These are phyloP conservation scores for Zasmidium citrigriseum DNA, from an alignment of 2,329 filamentous ascomycete genomes.

Conservation along the genomic window DNA sequence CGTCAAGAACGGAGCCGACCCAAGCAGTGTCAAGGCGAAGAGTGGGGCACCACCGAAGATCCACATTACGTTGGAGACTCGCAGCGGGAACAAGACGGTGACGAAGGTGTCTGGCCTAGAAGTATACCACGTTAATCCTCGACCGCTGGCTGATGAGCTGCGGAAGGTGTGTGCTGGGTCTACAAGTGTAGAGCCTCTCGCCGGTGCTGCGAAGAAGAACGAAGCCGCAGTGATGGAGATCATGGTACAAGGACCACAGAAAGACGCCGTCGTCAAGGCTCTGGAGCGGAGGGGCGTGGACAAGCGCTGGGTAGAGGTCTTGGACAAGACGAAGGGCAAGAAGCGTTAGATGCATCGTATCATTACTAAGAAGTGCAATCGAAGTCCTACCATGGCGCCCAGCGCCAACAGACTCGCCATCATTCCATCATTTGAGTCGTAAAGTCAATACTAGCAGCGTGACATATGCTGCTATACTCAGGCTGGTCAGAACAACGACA, in stretches of 20 bases:
- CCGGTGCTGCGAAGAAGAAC: constrained; percentile 60
- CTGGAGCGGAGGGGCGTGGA: constrained; percentile 61
- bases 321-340: constrained; percentile 69
- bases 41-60: constrained; percentile 62
- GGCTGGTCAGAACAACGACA: constrained; percentile 61
- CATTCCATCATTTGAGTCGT: constrained; percentile 39
- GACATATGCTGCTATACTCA: constrained; percentile 64
- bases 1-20: constrained; percentile 48
- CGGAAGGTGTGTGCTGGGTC: constrained; percentile 69
- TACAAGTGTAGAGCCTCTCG: constrained; percentile 63
- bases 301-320: constrained; percentile 61
- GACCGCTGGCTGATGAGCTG: constrained; percentile 64
- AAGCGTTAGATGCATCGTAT: constrained; percentile 46
- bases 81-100: constrained; percentile 66
- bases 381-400: too few relatives aligned
- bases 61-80: constrained; percentile 61
- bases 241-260: constrained; percentile 67
- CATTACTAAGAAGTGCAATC: too few relatives aligned
- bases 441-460: constrained; percentile 62
- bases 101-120: constrained; percentile 65
- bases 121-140: constrained; percentile 61
- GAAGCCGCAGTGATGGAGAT: constrained; percentile 67
- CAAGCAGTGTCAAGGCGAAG: constrained; percentile 58
- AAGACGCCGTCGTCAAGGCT: constrained; percentile 60
- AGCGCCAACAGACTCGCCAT: too few relatives aligned